Evolutionary conservation across 257 asterid species (phyloP).

Genomic region (Buddleja alternifolia): DNA sequence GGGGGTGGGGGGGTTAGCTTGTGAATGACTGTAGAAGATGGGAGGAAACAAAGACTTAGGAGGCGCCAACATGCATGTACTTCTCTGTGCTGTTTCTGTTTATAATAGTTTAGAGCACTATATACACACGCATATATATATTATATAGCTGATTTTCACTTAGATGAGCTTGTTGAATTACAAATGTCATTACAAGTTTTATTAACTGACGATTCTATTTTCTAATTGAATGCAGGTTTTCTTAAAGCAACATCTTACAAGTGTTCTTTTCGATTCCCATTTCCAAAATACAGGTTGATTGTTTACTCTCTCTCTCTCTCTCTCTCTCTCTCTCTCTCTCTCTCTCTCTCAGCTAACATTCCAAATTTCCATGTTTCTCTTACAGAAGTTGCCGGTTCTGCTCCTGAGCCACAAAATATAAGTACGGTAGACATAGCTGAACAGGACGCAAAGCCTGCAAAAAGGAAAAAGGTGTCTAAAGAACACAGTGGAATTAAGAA

Average conservation of each 20-base stretch:
- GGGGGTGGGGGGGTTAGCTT: too few species aligned
- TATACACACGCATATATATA: too few species aligned
- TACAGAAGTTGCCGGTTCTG: conserved; percentile 28
- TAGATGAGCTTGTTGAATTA: neutral
- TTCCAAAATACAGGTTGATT: conserved; percentile 54
- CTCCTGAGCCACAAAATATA: conserved; percentile 34
- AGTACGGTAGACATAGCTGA: conserved; percentile 33
- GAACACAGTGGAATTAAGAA: conserved; percentile 44
- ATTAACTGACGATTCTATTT: conserved; percentile 17
- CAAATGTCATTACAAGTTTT: neutral
- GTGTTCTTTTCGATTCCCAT: conserved; percentile 78
- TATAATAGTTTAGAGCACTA: neutral
- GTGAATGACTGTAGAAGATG: neutral
- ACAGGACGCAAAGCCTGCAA: conserved; percentile 33
- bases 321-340: neutral
- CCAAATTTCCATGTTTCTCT: conserved; percentile 18
- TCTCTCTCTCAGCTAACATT: conserved; percentile 10
- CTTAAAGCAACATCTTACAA: conserved; percentile 79
- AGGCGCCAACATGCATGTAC: neutral
- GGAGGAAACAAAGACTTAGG: neutral
- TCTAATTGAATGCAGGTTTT: conserved; percentile 65
- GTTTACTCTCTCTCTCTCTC: neutral
- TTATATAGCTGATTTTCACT: conserved; percentile 14
- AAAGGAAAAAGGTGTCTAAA: conserved; percentile 46
- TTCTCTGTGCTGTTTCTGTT: neutral